Evolutionary conservation across 495 filamentous ascomycete genomes (phyloP).

Genomic region (Penicillium cataractarum): DNA sequence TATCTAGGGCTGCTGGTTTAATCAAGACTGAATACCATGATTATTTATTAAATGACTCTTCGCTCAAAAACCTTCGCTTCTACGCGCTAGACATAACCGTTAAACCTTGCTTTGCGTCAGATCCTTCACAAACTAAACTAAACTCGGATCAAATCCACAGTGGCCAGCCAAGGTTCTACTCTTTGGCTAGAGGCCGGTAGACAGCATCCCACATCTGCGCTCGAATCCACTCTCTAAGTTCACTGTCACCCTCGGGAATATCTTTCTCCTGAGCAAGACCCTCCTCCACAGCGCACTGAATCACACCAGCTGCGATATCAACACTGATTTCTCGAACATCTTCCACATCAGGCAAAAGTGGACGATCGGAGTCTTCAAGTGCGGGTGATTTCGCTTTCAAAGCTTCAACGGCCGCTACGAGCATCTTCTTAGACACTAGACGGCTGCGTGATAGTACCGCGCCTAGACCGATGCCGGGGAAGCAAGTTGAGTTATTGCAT

Average conservation of each 20-base stretch:
- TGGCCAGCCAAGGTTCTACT: background rate
- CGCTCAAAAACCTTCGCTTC: background rate
- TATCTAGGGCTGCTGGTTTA: conserved; percentile 7
- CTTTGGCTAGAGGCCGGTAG: conserved; percentile 62
- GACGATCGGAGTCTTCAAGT: conserved; percentile 55
- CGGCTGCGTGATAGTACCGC: conserved; percentile 67
- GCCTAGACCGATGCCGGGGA: conserved; percentile 85
- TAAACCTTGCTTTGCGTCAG: too few relatives aligned
- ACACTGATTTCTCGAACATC: conserved; percentile 77
- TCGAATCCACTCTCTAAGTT: conserved; percentile 78
- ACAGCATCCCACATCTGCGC: conserved; percentile 89
- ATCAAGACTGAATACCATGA: conserved; percentile 12
- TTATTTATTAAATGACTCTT: background rate
- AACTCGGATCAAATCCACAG: background rate
- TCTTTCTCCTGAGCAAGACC: conserved; percentile 59
- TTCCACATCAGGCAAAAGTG: conserved; percentile 76
- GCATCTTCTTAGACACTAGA: conserved; percentile 74
- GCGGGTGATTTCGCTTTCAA: conserved; percentile 73
- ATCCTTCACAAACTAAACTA: background rate
- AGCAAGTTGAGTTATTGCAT: conserved; percentile 89
- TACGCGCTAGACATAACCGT: background rate
- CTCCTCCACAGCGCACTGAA: conserved; percentile 69
- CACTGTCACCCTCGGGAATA: conserved; percentile 48
- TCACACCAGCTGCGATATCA: conserved; percentile 78
- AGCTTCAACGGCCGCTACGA: conserved; percentile 76